phyloP scores from a whole-genome alignment of 2,329 filamentous ascomycete species.

The Ophiostoma sp. region DNA sequence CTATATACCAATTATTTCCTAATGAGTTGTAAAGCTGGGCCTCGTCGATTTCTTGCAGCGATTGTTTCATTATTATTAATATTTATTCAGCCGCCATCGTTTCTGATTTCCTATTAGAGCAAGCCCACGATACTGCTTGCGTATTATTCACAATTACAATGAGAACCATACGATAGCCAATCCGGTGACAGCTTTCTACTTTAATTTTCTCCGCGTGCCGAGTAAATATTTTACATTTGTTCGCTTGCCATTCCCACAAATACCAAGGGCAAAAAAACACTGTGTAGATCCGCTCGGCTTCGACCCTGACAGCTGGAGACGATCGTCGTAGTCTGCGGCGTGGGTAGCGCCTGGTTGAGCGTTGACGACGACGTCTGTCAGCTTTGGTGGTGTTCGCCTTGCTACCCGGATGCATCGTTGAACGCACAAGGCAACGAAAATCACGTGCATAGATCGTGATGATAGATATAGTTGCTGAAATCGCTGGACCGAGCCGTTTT shows the following conservation, averaged over 20 bases:
- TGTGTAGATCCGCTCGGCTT: constrained; percentile 2
- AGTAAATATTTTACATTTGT: neutral
- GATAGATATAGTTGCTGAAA: too few relatives aligned
- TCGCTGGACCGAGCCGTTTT: neutral
- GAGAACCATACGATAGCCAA: neutral
- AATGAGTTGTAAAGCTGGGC: neutral
- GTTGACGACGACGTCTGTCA: neutral
- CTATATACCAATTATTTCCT: neutral
- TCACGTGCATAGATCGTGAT: neutral
- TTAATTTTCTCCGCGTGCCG: neutral
- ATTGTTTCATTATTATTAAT: neutral
- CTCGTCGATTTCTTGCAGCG: neutral
- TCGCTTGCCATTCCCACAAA: constrained; percentile 2
- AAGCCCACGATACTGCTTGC: neutral
- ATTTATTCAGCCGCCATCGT: neutral
- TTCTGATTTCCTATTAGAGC: neutral
- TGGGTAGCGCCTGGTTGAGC: neutral
- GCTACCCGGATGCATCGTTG: neutral
- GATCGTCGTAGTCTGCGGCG: neutral
- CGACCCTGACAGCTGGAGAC: neutral
- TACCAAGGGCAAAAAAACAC: neutral
- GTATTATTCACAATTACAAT: neutral
- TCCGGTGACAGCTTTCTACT: neutral
- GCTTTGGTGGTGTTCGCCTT: too few relatives aligned
- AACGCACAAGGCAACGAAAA: neutral